Evolutionary conservation across 2,329 filamentous ascomycete species (phyloP), one percentile per base, ranked within the genome.

Genomic region (Botrytis byssoidea): DNA sequence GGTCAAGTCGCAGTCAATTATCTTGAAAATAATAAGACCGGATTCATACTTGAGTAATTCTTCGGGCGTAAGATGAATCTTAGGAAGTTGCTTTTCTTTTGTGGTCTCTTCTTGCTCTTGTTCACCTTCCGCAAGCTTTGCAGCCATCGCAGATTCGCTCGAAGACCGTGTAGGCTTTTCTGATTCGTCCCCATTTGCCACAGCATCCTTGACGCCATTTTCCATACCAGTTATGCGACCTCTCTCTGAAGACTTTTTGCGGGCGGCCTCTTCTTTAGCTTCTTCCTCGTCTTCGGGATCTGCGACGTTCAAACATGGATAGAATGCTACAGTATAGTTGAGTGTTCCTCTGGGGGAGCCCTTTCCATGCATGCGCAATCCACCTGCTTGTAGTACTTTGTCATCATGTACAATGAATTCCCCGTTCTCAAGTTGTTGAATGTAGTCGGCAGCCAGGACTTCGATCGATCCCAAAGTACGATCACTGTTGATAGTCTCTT

Each of bases 251-350:
- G 76, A 75, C 51, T 71, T 75, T 73, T 79, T 79, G 64, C 57
- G 69, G 42, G 84, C 83, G 44, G 86, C 84, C 66, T 84, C 83
- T 73, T 88, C 86, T 67, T 92, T 90, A 71, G 94, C 95, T 20
- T 97, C 92, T 74, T 93, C 90, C 71, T 95, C 95, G 14, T 97
- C 92, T 74, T 96, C 95, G 1, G 95, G 95, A 82, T 99, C 95
- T 74, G 93, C 89, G 40, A 97, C 87, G 77, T 96, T 94, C 46
- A 98, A 85, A 60, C 92, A 93, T 3, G 97, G 96, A 82, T 93
- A 98, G 86, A 99, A 99, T 1, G 95, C 88, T 70, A 91, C 91
- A 0, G 92, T 95, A 82, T 94, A 98, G 78, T 91, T 90, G 25
- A 99, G 85, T 1, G 85, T 87, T 75, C 97, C 96, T 86, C 97